Evolutionary conservation across 2,329 filamentous ascomycete genomes (phyloP).

Genomic region (Didymella glomerata): DNA sequence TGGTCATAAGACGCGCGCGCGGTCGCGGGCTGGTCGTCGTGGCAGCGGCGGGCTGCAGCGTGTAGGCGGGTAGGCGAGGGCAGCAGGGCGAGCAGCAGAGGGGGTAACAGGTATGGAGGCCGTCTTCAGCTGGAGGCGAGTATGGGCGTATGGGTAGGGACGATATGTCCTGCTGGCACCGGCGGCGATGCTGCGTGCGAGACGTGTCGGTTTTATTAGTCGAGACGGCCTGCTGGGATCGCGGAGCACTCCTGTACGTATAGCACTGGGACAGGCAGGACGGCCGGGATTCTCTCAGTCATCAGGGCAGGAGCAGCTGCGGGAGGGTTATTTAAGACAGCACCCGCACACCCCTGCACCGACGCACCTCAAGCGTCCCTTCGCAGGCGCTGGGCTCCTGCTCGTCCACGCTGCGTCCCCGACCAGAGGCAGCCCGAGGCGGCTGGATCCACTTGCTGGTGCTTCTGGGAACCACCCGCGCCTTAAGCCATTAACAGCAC

Average conservation of each 20-base stretch:
- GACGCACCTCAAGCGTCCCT: conserved; percentile 16
- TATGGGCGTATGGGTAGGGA: neutral
- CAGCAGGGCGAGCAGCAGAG: too few relatives aligned
- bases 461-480: conserved; percentile 33
- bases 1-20: conserved; percentile 16
- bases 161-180: neutral
- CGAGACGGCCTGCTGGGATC: conserved; percentile 30
- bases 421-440: conserved; percentile 24
- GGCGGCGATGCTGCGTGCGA: conserved; percentile 9
- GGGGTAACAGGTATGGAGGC: too few relatives aligned
- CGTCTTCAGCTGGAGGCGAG: neutral
- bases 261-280: conserved; percentile 13
- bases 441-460: conserved; percentile 33
- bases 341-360: conserved; percentile 30
- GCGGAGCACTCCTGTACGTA: conserved; percentile 8
- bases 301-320: conserved; percentile 33
- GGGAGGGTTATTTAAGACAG: conserved; percentile 39
- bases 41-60: conserved; percentile 6
- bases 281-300: conserved; percentile 24
- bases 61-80: neutral
- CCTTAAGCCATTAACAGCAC: conserved; percentile 31
- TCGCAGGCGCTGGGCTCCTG: conserved; percentile 30
- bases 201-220: conserved; percentile 37
- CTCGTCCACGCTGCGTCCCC: conserved; percentile 26
- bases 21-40: conserved; percentile 5